Conservation (phyloP, 805 yeast genomes). For the Limtongia smithiae region DNA sequence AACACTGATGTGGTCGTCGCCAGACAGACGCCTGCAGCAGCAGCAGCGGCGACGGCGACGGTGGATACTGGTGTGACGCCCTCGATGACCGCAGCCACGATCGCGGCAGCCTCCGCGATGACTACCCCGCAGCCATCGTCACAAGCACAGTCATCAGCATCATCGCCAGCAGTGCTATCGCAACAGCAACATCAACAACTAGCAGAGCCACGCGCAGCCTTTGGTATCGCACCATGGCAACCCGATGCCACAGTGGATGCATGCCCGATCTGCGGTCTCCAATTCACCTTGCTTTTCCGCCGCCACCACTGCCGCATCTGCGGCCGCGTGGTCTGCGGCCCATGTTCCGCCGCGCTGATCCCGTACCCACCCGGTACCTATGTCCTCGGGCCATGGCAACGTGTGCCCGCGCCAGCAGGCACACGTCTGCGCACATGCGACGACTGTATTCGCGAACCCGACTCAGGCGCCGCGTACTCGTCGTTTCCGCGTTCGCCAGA, state of each 20-base stretch:
- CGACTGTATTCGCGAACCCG: conserved; percentile 61
- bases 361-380: conserved; percentile 57
- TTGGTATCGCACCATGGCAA: conserved; percentile 54
- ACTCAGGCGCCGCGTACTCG: conserved; percentile 41
- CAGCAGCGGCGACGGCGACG: no score
- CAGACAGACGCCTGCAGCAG: no score
- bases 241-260: conserved; percentile 51
- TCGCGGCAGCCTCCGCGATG: no score
- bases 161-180: background rate
- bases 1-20: no score
- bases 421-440: conserved; percentile 72
- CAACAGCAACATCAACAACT: background rate
- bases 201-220: conserved; percentile 1
- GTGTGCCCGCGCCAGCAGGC: conserved; percentile 48
- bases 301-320: conserved; percentile 78
- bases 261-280: conserved; percentile 54
- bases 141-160: no score
- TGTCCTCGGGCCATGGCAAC: conserved; percentile 51
- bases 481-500: conserved; percentile 7
- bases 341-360: conserved; percentile 54
- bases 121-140: no score
- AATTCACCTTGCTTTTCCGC: conserved; percentile 60
- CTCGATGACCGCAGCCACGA: no score
- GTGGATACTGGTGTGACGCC: no score
- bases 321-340: conserved; percentile 73